These are phyloP conservation scores for Kockiozyma suomiensis DNA, from an alignment of 805 yeast species.

Conservation along the genomic window DNA sequence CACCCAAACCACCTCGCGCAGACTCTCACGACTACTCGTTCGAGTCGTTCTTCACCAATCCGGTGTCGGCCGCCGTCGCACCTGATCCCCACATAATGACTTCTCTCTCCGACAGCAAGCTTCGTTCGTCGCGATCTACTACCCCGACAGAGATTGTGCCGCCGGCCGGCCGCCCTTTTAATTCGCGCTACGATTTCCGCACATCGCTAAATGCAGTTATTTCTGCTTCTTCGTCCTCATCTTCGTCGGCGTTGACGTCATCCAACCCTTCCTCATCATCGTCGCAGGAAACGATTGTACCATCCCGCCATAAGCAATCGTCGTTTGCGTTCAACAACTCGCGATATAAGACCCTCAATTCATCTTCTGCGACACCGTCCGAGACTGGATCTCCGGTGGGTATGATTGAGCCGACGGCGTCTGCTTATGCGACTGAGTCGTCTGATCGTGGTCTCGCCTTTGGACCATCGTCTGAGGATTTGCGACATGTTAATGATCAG, in stretches of 20 bases:
- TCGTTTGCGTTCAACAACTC: slow-evolving; percentile 6
- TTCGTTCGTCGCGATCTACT: slow-evolving; percentile 11
- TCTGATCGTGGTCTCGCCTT: slow-evolving; percentile 4
- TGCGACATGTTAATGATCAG: slow-evolving; percentile 30
- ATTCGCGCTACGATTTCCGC: slow-evolving; percentile 41
- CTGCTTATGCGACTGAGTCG: background rate
- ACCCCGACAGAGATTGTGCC: slow-evolving; percentile 29
- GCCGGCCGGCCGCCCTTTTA: slow-evolving; percentile 32
- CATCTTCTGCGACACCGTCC: background rate
- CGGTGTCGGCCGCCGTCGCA: slow-evolving; percentile 1
- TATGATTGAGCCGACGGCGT: slow-evolving; percentile 3
- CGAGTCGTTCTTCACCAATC: slow-evolving; percentile 24
- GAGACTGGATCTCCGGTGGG: slow-evolving; percentile 11
- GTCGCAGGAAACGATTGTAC: slow-evolving; percentile 6
- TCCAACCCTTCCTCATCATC: background rate
- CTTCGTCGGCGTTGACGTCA: slow-evolving; percentile 10
- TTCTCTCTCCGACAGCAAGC: background rate
- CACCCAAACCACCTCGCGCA: slow-evolving; percentile 23
- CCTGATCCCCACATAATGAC: slow-evolving; percentile 2
- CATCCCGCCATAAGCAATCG: background rate
- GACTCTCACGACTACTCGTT: slow-evolving; percentile 24
- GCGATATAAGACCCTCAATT: slow-evolving; percentile 12
- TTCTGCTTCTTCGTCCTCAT: slow-evolving; percentile 15
- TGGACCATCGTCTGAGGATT: slow-evolving; percentile 31
- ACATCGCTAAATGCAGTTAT: slow-evolving; percentile 34